A percentile compares a stretch with the other conserved stretches of the same genome.
Evolutionary conservation across 495 filamentous ascomycete species (phyloP).

Genomic region (Penicillium dipodomyicola): DNA sequence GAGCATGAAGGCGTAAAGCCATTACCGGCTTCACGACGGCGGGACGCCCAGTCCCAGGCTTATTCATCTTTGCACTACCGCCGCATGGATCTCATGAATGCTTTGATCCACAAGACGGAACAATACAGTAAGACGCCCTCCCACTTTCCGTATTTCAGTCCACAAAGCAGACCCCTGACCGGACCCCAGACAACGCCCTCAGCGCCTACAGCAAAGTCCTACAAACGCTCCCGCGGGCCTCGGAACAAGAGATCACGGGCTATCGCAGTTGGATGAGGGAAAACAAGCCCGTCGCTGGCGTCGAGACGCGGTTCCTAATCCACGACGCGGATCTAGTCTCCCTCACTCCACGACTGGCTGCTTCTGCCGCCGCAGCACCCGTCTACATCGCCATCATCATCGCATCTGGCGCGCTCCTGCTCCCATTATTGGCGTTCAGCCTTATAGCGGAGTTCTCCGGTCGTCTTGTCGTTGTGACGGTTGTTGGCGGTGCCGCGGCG

Average conservation of each 20-base stretch:
- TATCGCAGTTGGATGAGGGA: conserved; percentile 67
- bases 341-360: conserved; percentile 35
- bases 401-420: conserved; percentile 52
- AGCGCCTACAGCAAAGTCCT: conserved; percentile 63
- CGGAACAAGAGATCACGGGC: conserved; percentile 53
- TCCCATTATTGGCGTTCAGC: conserved; percentile 60
- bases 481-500: conserved; percentile 38
- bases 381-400: conserved; percentile 51
- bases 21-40: conserved; percentile 62
- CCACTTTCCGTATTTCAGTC: not conserved
- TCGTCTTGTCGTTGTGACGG: conserved; percentile 51
- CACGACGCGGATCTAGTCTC: conserved; percentile 63
- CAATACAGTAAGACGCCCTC: conserved; percentile 70
- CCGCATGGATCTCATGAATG: conserved; percentile 65
- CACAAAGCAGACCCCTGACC: conserved; percentile 5
- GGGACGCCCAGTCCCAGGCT: conserved; percentile 56
- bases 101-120: conserved; percentile 69
- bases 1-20: conserved; percentile 47
- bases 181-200: conserved; percentile 62
- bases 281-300: conserved; percentile 58
- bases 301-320: conserved; percentile 69
- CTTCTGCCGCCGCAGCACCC: conserved; percentile 22
- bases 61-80: conserved; percentile 70
- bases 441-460: conserved; percentile 51
- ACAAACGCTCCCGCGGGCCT: conserved; percentile 54